Conservation (phyloP, 176 grass and related monocot species). For the Phyllostachys edulis region DNA sequence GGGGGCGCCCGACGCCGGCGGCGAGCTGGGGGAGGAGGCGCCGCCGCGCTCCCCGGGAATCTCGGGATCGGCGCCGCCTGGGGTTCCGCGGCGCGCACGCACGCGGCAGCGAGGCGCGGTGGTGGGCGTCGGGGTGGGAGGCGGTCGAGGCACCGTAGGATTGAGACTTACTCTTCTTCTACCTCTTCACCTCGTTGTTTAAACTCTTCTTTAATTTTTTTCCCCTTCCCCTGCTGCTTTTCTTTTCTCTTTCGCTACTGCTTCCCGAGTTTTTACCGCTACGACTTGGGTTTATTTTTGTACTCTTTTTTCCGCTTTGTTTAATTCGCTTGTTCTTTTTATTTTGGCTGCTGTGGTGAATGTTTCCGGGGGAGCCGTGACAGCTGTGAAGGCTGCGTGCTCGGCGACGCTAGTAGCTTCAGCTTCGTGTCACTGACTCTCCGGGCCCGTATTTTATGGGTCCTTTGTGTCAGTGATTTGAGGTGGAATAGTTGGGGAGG, state of each 20-base stretch:
- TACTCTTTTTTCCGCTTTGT: background rate
- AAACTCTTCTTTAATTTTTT: slow-evolving; percentile 22
- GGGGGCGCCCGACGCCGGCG: slow-evolving; percentile 27
- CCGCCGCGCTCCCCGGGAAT: background rate
- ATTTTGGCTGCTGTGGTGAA: slow-evolving; percentile 22
- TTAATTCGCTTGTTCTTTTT: background rate
- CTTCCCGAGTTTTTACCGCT: slow-evolving; percentile 46
- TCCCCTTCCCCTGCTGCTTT: background rate
- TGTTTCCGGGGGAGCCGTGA: slow-evolving; percentile 13
- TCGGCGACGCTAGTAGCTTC: fast-evolving
- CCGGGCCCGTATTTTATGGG: no score
- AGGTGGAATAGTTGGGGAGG: no score
- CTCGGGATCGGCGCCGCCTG: slow-evolving; percentile 38
- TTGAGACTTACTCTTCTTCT: slow-evolving; percentile 47
- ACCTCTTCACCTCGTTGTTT: slow-evolving; percentile 37
- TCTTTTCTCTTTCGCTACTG: background rate
- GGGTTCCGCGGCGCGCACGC: slow-evolving; percentile 1
- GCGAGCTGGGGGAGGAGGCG: background rate
- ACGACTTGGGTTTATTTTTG: background rate
- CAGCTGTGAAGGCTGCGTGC: slow-evolving; percentile 25
- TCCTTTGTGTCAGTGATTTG: no score
- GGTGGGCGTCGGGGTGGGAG: slow-evolving; percentile 13
- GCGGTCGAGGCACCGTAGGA: slow-evolving; percentile 47
- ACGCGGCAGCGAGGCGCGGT: background rate
- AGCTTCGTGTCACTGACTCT: background rate